Base-by-base conservation (phyloP, 2,329 filamentous ascomycete species). In the Teratosphaeria gauchensis region DNA sequence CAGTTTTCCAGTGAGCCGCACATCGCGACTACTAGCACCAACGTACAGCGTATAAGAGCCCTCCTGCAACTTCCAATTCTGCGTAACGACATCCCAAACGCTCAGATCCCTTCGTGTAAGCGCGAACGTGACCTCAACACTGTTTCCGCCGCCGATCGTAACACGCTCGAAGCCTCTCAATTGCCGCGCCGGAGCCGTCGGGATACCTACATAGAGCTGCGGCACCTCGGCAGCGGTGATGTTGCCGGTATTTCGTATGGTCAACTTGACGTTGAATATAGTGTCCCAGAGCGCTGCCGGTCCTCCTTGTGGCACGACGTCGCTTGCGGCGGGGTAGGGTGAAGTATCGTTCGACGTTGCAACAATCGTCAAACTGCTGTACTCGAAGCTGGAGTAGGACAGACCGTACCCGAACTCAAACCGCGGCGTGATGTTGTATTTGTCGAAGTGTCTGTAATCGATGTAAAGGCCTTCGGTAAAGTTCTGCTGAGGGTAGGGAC, bases 111-210 rank as follows among this genome's bases (percentile, higher is more conserved):
- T 65, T 3, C 84, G 75, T 32, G 78, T 67, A 21, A 85, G 66
- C 19, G 80, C 75, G 30, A 87, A 75, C 35, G 73, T 67, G 0
- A 82, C 78, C 38, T 73, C 80, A 61, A 80, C 75, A 0, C 81
- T 86, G 69, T 83, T 76, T 0, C 84, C 85, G 1, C 84, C 81
- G 57, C 78, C 78, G 58, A 88, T 73, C 24, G 77, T 63, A 1
- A 87, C 81, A 77, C 88, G 89, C 65, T 82, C 79, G 70, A 89
- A 89, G 1, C 85, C 86, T 71, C 82, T 84, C 48, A 89, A 78
- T 69, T 82, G 75, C 58, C 79, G 81, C 67, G 86, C 86, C 4
- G 86, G 84, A 57, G 82, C 76, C 56, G 87, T 74, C 62, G 85
- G 71, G 68, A 88, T 85, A 58, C 81, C 80, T 58, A 88, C 77